Evolutionary conservation across 768 basidiomycete genomes (phyloP), one percentile per base, ranked within the genome.

Genomic region (Galerina marginata): DNA sequence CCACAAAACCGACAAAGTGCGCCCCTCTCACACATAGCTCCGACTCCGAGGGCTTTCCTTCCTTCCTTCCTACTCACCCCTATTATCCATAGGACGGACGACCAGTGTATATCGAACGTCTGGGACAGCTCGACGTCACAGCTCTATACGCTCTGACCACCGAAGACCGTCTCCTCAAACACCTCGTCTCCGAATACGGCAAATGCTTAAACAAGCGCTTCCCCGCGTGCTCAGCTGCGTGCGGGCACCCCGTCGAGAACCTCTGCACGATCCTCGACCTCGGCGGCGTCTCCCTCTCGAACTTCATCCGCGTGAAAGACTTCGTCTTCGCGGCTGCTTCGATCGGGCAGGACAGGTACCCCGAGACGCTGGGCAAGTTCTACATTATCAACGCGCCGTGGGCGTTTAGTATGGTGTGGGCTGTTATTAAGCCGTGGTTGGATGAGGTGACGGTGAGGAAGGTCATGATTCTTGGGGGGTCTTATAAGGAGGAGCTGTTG

Each of bases 341-440:
- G 23, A 89, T 99, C 74, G 93, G 93, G 6, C 95, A 97, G 74
- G 86, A 98, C 79, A 83, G 91, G 65, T 99, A 95, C 75, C 93
- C 95, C 2, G 93, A 96, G 74, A 87, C 83, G 64, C 93, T 98
- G 95, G 96, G 96, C 80, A 93, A 93, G 72, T 98, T 99, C 81
- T 99, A 93, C 82, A 95, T 99, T 83, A 92, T 97, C 83, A 98
- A 99, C 71, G 92, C 94, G 0, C 96, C 96, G 0, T 98, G 91
- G 88, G 83, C 87, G 52, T 99, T 99, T 81, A 84, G 86, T 53
- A 84, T 89, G 45, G 91, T 96, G 20, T 99, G 96, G 96, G 71
- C 79, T n/a, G 73, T 96, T 65, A 86, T 99, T 80, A 96, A 93
- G 79, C 88, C 87, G 2, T 99, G 93, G 93, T 79, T 99, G 66